phyloP scores from a whole-genome alignment of 495 filamentous ascomycete species.

The Daldinia vernicosa region DNA sequence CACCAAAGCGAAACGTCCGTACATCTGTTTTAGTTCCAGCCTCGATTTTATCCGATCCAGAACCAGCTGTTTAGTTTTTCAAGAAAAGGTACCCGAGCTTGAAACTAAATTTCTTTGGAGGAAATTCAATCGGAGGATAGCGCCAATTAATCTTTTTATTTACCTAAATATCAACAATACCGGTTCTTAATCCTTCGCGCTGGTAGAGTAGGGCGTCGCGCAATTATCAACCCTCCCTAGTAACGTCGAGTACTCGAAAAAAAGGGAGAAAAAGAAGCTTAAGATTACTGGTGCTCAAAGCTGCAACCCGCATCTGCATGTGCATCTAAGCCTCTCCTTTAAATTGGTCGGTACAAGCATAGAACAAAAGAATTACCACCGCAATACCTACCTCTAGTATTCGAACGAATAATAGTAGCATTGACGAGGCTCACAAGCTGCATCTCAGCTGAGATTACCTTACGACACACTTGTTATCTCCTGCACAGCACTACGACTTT shows the following conservation, averaged over 20 bases:
- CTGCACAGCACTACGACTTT: slow-evolving; percentile 1
- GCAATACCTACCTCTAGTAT: slow-evolving; percentile 18
- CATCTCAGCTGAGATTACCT: slow-evolving; percentile 8
- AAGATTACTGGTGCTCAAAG: slow-evolving; percentile 42
- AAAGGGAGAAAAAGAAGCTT: slow-evolving; percentile 19
- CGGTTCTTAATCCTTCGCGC: not conserved
- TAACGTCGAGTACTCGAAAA: slow-evolving; percentile 1
- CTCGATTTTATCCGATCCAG: slow-evolving; percentile 9
- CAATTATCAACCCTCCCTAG: not conserved
- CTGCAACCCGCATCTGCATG: slow-evolving; percentile 39
- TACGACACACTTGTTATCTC: slow-evolving; percentile 8
- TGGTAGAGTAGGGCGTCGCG: not conserved
- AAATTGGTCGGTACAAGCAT: slow-evolving; percentile 30
- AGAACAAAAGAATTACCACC: slow-evolving; percentile 17
- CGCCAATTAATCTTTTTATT: slow-evolving; percentile 1
- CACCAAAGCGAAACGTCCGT: slow-evolving; percentile 23
- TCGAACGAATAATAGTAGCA: slow-evolving; percentile 2
- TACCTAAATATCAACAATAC: not conserved
- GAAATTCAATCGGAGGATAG: not conserved
- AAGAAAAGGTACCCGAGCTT: slow-evolving; percentile 11
- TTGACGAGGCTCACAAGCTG: slow-evolving; percentile 12
- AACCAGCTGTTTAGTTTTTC: slow-evolving; percentile 4
- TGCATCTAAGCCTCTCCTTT: slow-evolving; percentile 39
- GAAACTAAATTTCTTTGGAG: not conserved
- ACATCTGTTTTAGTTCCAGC: slow-evolving; percentile 2